Base-by-base conservation (phyloP, 116 monocot genomes). In the Phalaenopsis hybrid region DNA sequence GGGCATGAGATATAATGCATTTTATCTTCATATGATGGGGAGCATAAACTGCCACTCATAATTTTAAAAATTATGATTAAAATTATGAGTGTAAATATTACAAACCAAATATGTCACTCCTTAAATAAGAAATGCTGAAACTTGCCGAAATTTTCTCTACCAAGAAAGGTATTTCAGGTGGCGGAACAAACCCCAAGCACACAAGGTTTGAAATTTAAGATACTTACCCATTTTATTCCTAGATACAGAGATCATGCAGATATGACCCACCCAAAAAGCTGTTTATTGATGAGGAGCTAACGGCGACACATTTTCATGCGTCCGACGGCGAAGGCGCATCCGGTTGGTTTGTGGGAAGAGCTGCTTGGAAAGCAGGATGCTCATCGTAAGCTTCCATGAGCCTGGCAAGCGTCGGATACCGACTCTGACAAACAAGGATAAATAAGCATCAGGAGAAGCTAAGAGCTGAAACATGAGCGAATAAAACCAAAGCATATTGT, bases 321-420 rank as follows among this genome's bases (percentile, higher is more conserved):
- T 16, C 12, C 12, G 80, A 63, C 57, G 83, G 23, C 8, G 55
- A 68, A 70, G 79, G 81, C 0, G 81, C 81, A 76, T 89, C 89
- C 34, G 86, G 89, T 18, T 89, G 89, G 23, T 69, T 84, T 5
- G 59, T 49, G 20, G 84, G 89, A 34, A 86, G 84, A 8, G 89
- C 86, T 16, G 86, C 84, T 82, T 84, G 84, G 76, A 89, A 89
- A 75, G 86, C 86, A 4, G 86, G 89, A 15, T 79, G 79, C 52
- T 84, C 79, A 13, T 48, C 73, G 49, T 89, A 89, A 9, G 84
- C 86, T 44, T 83, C 74, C 44, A 86, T 57, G 20, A 86, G 52
- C 76, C 86, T 58, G 5, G 74, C 78, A 11, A 85, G 87, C 20
- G 81, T 84, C 16, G 81, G 87, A 33, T 49, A 87, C 37, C 41